phyloP scores from a whole-genome alignment of 129 eudicot genomes.

The Dittrichia graveolens region DNA sequence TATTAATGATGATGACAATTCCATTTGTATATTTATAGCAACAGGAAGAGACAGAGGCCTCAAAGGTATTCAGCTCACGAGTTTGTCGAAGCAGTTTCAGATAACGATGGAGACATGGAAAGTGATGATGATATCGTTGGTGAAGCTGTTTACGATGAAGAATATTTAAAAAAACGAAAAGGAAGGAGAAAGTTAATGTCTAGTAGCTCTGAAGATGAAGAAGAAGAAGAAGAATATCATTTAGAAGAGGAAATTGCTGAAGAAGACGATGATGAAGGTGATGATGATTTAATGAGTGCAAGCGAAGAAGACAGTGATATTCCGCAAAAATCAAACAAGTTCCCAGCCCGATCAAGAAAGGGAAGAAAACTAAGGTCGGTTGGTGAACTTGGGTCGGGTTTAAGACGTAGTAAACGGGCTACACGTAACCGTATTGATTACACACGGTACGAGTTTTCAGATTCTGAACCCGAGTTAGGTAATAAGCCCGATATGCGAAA shows the following conservation, averaged over 20 bases:
- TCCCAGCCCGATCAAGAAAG: slow-evolving; percentile 61
- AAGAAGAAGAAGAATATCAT: slow-evolving; percentile 84
- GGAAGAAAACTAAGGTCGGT: slow-evolving; percentile 63
- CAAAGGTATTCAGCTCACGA: slow-evolving; percentile 66
- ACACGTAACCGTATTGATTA: slow-evolving; percentile 74
- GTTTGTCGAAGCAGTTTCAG: slow-evolving; percentile 66
- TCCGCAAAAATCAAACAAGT: slow-evolving; percentile 44
- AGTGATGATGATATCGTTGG: slow-evolving; percentile 91
- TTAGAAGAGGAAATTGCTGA: slow-evolving; percentile 73
- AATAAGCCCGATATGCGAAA: slow-evolving; percentile 52
- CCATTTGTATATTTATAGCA: slow-evolving; percentile 34
- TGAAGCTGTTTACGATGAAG: slow-evolving; percentile 92
- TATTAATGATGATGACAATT: not conserved
- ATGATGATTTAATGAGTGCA: slow-evolving; percentile 48
- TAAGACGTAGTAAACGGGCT: slow-evolving; percentile 84
- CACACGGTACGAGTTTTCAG: slow-evolving; percentile 60
- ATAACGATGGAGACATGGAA: slow-evolving; percentile 57
- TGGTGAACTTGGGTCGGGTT: slow-evolving; percentile 55
- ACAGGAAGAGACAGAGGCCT: slow-evolving; percentile 77
- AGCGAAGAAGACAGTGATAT: slow-evolving; percentile 77
- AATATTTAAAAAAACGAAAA: slow-evolving; percentile 68
- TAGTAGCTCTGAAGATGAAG: slow-evolving; percentile 87
- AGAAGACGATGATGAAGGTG: slow-evolving; percentile 64
- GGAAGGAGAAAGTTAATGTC: slow-evolving; percentile 49
- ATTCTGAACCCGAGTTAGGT: slow-evolving; percentile 63